phyloP scores from a whole-genome alignment of 75 land plant genomes.

The Pinus tabuliformis region DNA sequence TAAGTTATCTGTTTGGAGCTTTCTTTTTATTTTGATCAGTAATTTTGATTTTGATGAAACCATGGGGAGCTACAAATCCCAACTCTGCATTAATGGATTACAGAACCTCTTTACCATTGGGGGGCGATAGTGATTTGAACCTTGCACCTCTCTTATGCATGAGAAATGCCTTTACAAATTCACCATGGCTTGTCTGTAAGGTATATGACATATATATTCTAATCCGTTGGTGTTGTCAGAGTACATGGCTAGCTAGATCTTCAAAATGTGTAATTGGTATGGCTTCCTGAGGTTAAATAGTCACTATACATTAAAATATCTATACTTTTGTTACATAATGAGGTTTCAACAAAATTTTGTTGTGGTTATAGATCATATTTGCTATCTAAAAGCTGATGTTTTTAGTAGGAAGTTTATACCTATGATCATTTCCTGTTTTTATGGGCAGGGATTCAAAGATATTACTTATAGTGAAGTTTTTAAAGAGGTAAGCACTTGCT shows the following conservation, averaged over 20 bases:
- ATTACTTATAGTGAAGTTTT: conserved; percentile 7
- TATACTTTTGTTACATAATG: background rate
- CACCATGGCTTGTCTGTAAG: background rate
- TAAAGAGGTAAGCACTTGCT: conserved; percentile 3
- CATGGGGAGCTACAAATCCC: no score
- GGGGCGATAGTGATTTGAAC: no score
- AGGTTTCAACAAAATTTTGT: background rate
- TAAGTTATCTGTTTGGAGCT: conserved; percentile 4
- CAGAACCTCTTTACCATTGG: no score
- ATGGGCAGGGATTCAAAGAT: conserved; percentile 5
- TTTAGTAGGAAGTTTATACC: background rate
- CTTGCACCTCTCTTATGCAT: no score
- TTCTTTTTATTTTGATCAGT: background rate
- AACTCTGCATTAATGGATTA: no score
- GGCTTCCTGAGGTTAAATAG: background rate
- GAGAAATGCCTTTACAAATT: no score
- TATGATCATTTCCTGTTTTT: background rate
- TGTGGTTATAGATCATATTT: background rate
- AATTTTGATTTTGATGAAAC: no score
- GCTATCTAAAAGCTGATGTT: no score
- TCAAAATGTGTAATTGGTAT: background rate
- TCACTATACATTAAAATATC: background rate
- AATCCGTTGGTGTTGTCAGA: background rate
- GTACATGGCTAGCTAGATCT: background rate
- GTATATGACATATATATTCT: background rate